Conservation (phyloP, 306 rosid species). For the Mimosa pudica region DNA sequence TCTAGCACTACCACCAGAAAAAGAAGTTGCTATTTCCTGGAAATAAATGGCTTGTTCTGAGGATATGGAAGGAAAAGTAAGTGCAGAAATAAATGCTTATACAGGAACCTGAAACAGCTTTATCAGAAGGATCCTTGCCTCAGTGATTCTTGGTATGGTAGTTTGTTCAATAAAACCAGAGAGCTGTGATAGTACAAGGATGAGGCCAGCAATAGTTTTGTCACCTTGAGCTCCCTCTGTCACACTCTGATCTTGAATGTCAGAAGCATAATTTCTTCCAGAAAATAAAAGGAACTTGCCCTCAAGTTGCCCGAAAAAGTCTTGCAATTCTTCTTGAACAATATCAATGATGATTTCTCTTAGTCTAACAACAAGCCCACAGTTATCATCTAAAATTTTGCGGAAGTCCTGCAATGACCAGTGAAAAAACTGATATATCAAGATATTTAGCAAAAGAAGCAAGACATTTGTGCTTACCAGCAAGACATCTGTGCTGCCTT, state of each 20-base stretch:
- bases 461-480: slow-evolving; percentile 52
- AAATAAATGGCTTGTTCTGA: slow-evolving; percentile 29
- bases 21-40: slow-evolving; percentile 84
- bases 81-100: slow-evolving; percentile 22
- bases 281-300: slow-evolving; percentile 64
- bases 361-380: slow-evolving; percentile 59
- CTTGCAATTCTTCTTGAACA: slow-evolving; percentile 91
- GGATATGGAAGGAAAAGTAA: slow-evolving; percentile 22
- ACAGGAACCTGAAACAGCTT: slow-evolving; percentile 18
- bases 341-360: slow-evolving; percentile 65
- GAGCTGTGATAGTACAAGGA: slow-evolving; percentile 81
- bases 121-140: slow-evolving; percentile 58
- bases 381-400: slow-evolving; percentile 69
- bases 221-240: slow-evolving; percentile 60
- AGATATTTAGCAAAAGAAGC: slow-evolving; percentile 10
- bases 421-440: background rate
- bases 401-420: slow-evolving; percentile 64
- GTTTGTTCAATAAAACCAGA: slow-evolving; percentile 77
- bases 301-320: slow-evolving; percentile 73
- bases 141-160: slow-evolving; percentile 74
- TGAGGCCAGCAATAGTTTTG: slow-evolving; percentile 74
- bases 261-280: slow-evolving; percentile 53
- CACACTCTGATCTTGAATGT: slow-evolving; percentile 54
- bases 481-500: slow-evolving; percentile 71
- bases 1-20: slow-evolving; percentile 63